phyloP scores from a whole-genome alignment of 768 basidiomycete genomes.

The Neoboletus magnificus region DNA sequence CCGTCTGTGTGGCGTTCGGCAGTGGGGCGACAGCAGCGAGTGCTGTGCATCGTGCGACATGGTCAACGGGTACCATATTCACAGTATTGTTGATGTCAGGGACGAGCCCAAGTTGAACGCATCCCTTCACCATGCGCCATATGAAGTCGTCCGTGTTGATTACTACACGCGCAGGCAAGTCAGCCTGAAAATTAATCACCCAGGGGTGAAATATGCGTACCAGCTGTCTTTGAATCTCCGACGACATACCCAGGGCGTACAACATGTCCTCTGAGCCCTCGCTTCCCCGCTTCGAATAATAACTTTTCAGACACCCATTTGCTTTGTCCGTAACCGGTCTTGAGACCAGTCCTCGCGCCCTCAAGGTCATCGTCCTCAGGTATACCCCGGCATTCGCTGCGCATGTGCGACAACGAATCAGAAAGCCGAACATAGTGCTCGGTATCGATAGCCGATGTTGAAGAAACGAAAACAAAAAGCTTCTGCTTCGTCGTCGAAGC shows the following conservation, averaged over 20 bases:
- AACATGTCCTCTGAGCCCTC: conserved; percentile 83
- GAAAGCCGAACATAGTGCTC: conserved; percentile 87
- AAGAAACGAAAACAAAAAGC: conserved; percentile 85
- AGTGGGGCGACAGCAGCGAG: conserved; percentile 67
- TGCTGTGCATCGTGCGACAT: conserved; percentile 81
- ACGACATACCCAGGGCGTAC: conserved; percentile 95
- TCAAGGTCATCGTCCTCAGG: conserved; percentile 88
- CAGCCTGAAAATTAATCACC: conserved; percentile 1
- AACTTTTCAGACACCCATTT: conserved; percentile 99
- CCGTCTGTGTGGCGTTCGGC: conserved; percentile 46
- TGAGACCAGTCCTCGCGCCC: conserved; percentile 68
- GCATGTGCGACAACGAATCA: conserved; percentile 52
- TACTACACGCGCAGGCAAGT: conserved; percentile 43
- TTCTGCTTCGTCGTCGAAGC: conserved; percentile 75
- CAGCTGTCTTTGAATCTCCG: conserved; percentile 84
- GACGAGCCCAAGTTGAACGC: conserved; percentile 91
- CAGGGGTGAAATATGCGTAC: conserved; percentile 39
- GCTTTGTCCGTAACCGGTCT: conserved; percentile 93
- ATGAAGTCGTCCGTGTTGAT: conserved; percentile 99
- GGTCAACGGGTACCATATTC: conserved; percentile 98
- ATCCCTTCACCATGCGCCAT: conserved; percentile 98
- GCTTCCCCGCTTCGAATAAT: conserved; percentile 83
- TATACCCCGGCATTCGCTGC: conserved; percentile 56
- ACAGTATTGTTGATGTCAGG: conserved; percentile 98
- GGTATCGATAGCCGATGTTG: conserved; percentile 92